Conservation (phyloP, 148 eudicot species). For the Rhododendron kiyosumense region DNA sequence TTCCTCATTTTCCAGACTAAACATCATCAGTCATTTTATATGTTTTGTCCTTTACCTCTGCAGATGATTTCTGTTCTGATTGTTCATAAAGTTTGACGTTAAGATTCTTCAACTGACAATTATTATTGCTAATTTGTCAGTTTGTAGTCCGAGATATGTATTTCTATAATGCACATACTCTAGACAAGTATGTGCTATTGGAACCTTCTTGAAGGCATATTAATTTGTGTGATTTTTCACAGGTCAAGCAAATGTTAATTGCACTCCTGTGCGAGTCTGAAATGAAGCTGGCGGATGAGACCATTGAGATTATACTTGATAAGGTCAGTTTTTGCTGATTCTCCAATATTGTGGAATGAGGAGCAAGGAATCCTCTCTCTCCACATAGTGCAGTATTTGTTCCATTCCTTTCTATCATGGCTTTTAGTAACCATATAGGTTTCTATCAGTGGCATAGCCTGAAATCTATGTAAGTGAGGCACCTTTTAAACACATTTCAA, state of each 20-base stretch:
- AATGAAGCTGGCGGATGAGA: constrained; percentile 88
- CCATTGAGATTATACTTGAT: constrained; percentile 75
- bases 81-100: no score
- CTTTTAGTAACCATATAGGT: neutral
- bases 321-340: constrained; percentile 45
- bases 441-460: no score
- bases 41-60: neutral
- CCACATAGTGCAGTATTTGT: neutral
- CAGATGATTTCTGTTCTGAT: neutral
- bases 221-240: constrained; percentile 21
- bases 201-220: no score
- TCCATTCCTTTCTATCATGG: neutral
- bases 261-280: constrained; percentile 88
- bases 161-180: no score
- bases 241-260: constrained; percentile 96
- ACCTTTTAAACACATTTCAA: no score
- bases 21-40: no score
- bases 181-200: no score
- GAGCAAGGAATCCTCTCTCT: neutral
- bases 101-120: no score
- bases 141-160: no score
- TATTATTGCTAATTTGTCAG: no score
- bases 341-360: neutral
- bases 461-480: no score
- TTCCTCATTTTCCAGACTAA: neutral